Evolutionary conservation across 1,139 yeast genomes (phyloP), one percentile per base, ranked within the genome.

Genomic region (Diutina scorzettiae): DNA sequence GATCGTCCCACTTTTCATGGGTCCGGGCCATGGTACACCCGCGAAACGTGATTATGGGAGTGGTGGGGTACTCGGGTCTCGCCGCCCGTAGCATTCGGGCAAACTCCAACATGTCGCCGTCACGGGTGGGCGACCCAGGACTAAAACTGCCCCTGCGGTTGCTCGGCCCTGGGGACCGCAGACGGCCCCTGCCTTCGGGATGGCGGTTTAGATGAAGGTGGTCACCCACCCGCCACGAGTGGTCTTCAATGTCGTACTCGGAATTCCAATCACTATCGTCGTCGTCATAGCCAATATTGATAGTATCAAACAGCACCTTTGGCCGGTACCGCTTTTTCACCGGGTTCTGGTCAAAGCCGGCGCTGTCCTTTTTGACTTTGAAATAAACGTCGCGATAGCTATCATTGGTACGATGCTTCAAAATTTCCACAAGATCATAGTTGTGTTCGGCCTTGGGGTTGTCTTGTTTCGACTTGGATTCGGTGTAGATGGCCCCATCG

Each of bases 1-100:
- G 57, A 37, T 58, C 52, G 49, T 64, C 69, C 48, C 62, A 76
- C 16, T 63, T 53, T 37, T 55, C 54, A 53, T 76, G 82, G 41
- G 62, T 55, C 47, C 66, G 66, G 6, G 76, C 65, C 41, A 63
- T 58, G 1, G 77, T 68, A 49, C 78, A 71, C 4, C 79, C 75
- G 44, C 66, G 63, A 50, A 70, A 74, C 16, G 70, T 64, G 8
- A 74, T 61, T 24, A 70, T 68, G 2, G 81, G 80, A 20, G 63
- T 53, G 2, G 81, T 70, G 2, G 81, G 81, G 52, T 75, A 76
- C 16, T 43, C 48, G 3, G 42, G 31, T 5, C 46, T 37, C 3
- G 48, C 44, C 17, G 47, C 46, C 23, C 51, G 40, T 5, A 39
- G 24, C 16, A 43, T 27, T 8, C 43, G 30, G 14, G 45, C 28